phyloP scores from a whole-genome alignment of 352 stramenopile species.

The Globisporangium polare region DNA sequence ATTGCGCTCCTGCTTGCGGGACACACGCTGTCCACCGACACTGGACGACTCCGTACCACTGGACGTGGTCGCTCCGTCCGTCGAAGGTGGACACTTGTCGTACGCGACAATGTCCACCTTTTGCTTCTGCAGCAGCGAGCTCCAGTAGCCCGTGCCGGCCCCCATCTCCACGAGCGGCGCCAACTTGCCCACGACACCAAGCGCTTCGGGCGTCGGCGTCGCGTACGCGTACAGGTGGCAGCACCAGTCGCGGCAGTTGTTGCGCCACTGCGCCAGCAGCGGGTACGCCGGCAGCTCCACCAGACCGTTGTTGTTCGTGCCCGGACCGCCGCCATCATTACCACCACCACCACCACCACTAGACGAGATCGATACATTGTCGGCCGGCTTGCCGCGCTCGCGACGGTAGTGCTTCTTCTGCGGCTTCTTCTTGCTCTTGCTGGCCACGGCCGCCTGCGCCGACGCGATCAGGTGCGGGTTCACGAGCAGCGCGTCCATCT shows the following conservation, averaged over 20 bases:
- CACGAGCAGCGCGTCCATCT: slow-evolving; percentile 69
- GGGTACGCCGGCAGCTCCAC: slow-evolving; percentile 60
- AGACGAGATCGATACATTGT: not conserved
- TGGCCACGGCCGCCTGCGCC: slow-evolving; percentile 18
- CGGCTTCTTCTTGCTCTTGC: slow-evolving; percentile 52
- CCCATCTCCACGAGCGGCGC: slow-evolving; percentile 85
- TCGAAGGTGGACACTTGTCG: slow-evolving; percentile 48
- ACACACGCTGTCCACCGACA: not conserved
- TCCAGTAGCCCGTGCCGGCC: slow-evolving; percentile 90
- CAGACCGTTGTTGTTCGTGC: slow-evolving; percentile 19
- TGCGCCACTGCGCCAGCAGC: slow-evolving; percentile 66
- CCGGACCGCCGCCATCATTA: not conserved
- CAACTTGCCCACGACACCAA: slow-evolving; percentile 45
- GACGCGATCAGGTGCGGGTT: slow-evolving; percentile 27
- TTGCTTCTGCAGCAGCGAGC: slow-evolving; percentile 53
- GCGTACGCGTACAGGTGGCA: slow-evolving; percentile 74
- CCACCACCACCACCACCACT: slow-evolving; percentile 3
- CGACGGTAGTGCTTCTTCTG: slow-evolving; percentile 64
- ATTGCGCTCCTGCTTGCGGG: slow-evolving; percentile 28
- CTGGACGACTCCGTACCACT: slow-evolving; percentile 14
- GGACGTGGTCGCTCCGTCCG: slow-evolving; percentile 4
- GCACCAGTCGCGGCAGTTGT: slow-evolving; percentile 75
- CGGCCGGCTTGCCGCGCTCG: slow-evolving; percentile 28
- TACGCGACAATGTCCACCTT: slow-evolving; percentile 76
- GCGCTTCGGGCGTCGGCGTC: slow-evolving; percentile 51